Evolutionary conservation across 257 asterid species (phyloP), one percentile per base, ranked within the genome.

Genomic region (Forsythia suspensa): DNA sequence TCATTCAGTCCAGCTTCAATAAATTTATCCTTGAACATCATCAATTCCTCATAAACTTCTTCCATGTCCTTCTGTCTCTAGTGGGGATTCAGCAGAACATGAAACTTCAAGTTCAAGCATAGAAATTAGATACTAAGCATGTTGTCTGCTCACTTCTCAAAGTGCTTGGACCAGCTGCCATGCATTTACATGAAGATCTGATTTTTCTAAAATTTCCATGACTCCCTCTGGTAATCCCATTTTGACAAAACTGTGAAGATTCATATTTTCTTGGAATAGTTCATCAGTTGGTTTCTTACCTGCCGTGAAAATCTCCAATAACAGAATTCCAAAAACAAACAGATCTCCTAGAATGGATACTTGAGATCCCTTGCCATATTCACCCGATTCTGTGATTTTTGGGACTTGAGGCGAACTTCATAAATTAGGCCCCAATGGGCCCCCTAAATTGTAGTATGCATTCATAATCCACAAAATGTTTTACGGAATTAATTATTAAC

Each of bases 271-370:
- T n/a, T 80, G 57, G 70, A 88, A 90, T 11, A 81, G n/a, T n/a
- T 71, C 71, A 76, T 84, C 83, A 0, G 88, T 83, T 0, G 91
- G 91, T 57, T 90, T 78, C 73, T 77, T 74, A 34, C 89, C 86
- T 0, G 34, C 34, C 34, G 89, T 88, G 75, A 84, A 81, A 73
- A 87, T 73, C 78, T 90, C 92, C 71, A 87, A 59, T 86, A 89
- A 76, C 48, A 90, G 85, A 52, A 87, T 83, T 52, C 90, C 93
- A 78, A 71, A 89, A 76, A 88, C 84, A 59, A 88, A 84, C 8
- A 87, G 85, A 66, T 90, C 92, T 77, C 92, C 92, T 0, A 42
- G 73, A 18, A 67, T 76, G 5, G 91, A 86, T 6, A 37, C 81
- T 5, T 78, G 57, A 38, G 69, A 77, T 73, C 91, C 91, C 84